These are phyloP conservation scores for Harringtonia aguacate DNA, from an alignment of 2,329 filamentous ascomycete genomes.

Conservation along the genomic window DNA sequence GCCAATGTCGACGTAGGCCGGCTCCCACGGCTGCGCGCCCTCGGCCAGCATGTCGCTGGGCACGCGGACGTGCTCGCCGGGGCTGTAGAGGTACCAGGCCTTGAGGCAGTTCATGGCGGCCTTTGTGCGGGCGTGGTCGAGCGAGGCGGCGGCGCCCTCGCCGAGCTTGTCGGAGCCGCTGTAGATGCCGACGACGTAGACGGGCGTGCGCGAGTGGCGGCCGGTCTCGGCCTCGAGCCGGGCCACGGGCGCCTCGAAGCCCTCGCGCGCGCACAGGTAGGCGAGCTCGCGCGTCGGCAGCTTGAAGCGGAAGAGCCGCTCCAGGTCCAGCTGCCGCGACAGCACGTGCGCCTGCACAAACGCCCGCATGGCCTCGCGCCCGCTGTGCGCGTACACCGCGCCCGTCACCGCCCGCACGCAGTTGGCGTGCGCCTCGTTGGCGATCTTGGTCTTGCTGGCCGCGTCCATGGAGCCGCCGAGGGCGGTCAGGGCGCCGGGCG, in stretches of 20 bases:
- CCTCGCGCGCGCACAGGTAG: slow-evolving; percentile 75
- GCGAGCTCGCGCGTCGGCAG: slow-evolving; percentile 76
- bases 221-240: slow-evolving; percentile 87
- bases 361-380: slow-evolving; percentile 63
- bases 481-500: slow-evolving; percentile 1
- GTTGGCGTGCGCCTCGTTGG: slow-evolving; percentile 36
- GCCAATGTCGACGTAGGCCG: slow-evolving; percentile 58
- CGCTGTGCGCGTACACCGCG: slow-evolving; percentile 75
- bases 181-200: slow-evolving; percentile 90
- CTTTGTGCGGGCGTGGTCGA: slow-evolving; percentile 66
- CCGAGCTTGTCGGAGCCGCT: slow-evolving; percentile 85
- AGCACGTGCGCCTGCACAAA: slow-evolving; percentile 83
- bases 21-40: slow-evolving; percentile 52
- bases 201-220: slow-evolving; percentile 70
- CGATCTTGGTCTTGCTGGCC: slow-evolving; percentile 15
- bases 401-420: slow-evolving; percentile 81
- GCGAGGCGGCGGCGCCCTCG: slow-evolving; percentile 70
- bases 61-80: slow-evolving; percentile 50
- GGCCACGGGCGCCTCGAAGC: slow-evolving; percentile 79
- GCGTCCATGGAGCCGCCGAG: slow-evolving; percentile 10
- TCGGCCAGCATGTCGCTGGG: slow-evolving; percentile 60
- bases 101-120: slow-evolving; percentile 82
- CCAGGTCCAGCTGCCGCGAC: slow-evolving; percentile 65
- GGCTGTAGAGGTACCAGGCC: slow-evolving; percentile 93
- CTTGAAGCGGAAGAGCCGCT: slow-evolving; percentile 71